Base-by-base conservation (phyloP, 2,329 filamentous ascomycete genomes). In the Cladophialophora bantiana region DNA sequence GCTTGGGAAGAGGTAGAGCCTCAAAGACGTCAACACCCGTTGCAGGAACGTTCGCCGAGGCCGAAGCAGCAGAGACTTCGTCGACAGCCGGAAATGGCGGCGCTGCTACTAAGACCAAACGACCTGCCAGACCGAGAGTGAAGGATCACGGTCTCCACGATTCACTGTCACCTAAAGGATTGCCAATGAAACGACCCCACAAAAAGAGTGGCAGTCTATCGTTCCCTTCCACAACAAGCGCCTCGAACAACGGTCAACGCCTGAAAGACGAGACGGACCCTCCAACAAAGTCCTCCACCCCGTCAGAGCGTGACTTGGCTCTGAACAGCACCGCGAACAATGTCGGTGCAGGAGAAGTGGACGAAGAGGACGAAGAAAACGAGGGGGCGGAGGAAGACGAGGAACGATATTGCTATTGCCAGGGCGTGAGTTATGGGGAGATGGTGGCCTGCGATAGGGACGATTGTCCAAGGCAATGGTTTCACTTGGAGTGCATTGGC, bases 381-480 rank as follows among this genome's bases (percentile, higher is more conserved):
- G 77, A 78, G 26, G 83, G 82, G 31, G 82, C 82, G 0, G 89
- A 88, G 12, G 87, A 88, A 7, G 87, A 91, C 70, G 91, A 94
- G 75, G 89, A 88, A 42, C 83, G 88, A 13, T 94, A 94, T 77
- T 93, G 91, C 77, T 92, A 92, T 78, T 93, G 91, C 77, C 90
- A 93, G 72, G 86, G 89, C 56, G 88, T 93, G 62, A 93, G 90
- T 74, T 94, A 93, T 75, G 91, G 91, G 20, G 90, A 92, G 79
- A 94, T 94, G 91, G 90, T 94, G 52, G 91, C 89, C 2, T 94
- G 91, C 75, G 91, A 94, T 76, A 88, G 88, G 7, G 86, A 89
- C 66, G 86, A 87, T 57, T 94, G 91, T 78, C 85, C 87, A 71
- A 85, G 87, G 68, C 91, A 94, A 78, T 94, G 91, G 91, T 94